phyloP scores from a whole-genome alignment of 2,329 filamentous ascomycete species.

The Fusarium sp. region DNA sequence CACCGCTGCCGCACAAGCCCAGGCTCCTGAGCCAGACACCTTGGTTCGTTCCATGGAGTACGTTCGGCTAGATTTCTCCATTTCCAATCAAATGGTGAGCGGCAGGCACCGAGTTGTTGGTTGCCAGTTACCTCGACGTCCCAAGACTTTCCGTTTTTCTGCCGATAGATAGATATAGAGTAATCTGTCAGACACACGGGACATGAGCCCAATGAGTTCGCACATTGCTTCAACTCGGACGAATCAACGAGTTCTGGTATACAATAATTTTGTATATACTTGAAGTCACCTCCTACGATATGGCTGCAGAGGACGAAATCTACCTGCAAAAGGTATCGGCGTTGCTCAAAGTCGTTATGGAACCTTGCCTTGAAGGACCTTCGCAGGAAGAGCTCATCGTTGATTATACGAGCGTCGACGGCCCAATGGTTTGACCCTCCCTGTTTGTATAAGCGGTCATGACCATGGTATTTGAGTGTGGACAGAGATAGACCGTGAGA shows the following conservation, averaged over 20 bases:
- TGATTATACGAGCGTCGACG: slow-evolving; percentile 4
- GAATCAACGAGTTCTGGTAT: slow-evolving; percentile 1
- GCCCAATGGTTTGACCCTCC: background rate
- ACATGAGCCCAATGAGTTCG: slow-evolving; percentile 10
- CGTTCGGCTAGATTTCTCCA: background rate
- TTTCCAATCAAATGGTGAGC: slow-evolving; percentile 26
- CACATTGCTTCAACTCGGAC: background rate
- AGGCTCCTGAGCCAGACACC: background rate
- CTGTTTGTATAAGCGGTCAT: fast-evolving
- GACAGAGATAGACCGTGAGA: slow-evolving; percentile 7
- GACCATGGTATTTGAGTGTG: background rate
- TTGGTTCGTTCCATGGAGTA: background rate
- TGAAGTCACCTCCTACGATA: background rate
- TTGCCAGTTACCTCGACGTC: background rate
- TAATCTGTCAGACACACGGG: slow-evolving; percentile 24
- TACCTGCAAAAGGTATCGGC: background rate
- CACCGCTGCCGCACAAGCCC: slow-evolving; percentile 14
- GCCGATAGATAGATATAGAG: background rate
- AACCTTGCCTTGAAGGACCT: background rate
- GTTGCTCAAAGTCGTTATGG: background rate
- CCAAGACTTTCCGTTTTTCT: slow-evolving; percentile 3
- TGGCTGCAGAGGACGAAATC: background rate
- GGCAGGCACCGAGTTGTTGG: slow-evolving; percentile 11
- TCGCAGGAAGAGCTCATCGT: background rate
- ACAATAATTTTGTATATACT: background rate